Percentiles rank a stretch among this genome's conserved stretches.
These are phyloP conservation scores for Silene coronaria DNA, from an alignment of 179 eudicot species.

Conservation along the genomic window DNA sequence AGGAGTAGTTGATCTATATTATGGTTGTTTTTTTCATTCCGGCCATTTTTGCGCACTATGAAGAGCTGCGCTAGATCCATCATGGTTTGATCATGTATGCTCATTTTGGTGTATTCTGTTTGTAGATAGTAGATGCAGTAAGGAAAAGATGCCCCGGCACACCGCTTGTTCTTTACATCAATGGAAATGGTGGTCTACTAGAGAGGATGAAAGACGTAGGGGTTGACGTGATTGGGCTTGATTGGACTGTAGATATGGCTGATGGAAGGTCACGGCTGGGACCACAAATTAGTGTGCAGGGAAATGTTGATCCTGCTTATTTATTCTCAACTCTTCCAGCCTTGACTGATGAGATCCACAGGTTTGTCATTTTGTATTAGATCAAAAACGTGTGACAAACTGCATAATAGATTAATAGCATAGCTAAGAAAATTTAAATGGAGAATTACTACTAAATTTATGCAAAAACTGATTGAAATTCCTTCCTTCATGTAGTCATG, in stretches of 20 bases:
- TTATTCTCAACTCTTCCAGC: conserved; percentile 83
- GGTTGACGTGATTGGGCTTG: conserved; percentile 89
- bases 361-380: conserved; percentile 35
- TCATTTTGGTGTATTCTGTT: conserved; percentile 2
- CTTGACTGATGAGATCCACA: conserved; percentile 72
- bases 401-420: too few species aligned
- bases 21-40: neutral
- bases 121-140: conserved; percentile 67
- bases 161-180: conserved; percentile 82
- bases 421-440: neutral
- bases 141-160: conserved; percentile 70
- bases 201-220: conserved; percentile 90
- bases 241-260: conserved; percentile 97
- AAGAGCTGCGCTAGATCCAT: neutral
- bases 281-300: conserved; percentile 64
- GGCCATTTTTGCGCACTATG: neutral
- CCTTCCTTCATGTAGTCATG: neutral
- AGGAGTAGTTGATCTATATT: too few species aligned
- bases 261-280: conserved; percentile 91
- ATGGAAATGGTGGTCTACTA: conserved; percentile 89
- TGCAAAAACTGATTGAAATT: neutral
- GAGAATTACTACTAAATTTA: neutral
- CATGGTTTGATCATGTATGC: neutral
- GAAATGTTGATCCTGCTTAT: conserved; percentile 85
- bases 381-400: neutral